A percentile compares a stretch with the other conserved stretches of the same genome.
phyloP scores from a whole-genome alignment of 306 rosid genomes.

The Glycine latifolia region DNA sequence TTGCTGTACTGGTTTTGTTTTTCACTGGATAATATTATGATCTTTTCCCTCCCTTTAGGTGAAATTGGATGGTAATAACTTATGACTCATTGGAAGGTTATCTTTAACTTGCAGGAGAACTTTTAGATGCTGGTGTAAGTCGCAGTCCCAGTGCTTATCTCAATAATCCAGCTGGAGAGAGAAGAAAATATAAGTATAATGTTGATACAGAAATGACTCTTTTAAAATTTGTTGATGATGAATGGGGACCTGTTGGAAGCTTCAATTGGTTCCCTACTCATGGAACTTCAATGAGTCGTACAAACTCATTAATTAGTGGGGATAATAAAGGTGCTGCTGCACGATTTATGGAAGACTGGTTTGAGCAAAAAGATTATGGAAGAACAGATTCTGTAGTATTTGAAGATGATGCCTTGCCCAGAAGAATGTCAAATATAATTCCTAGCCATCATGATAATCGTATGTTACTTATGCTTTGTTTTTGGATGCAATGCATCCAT shows the following conservation, averaged over 20 bases:
- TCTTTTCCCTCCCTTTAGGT: neutral
- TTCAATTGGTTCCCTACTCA: slow-evolving; percentile 98
- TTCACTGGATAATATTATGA: slow-evolving; percentile 8
- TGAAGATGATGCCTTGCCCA: slow-evolving; percentile 47
- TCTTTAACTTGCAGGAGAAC: slow-evolving; percentile 70
- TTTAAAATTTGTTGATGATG: slow-evolving; percentile 79
- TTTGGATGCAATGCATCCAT: slow-evolving; percentile 35
- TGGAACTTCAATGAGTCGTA: slow-evolving; percentile 97
- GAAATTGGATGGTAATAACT: slow-evolving; percentile 34
- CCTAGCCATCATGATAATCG: slow-evolving; percentile 51
- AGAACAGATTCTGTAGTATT: slow-evolving; percentile 30
- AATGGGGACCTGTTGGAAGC: slow-evolving; percentile 91
- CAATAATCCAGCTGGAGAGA: slow-evolving; percentile 81
- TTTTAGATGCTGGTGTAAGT: slow-evolving; percentile 83
- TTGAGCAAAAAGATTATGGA: slow-evolving; percentile 56
- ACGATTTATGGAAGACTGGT: slow-evolving; percentile 98
- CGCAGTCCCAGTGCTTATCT: slow-evolving; percentile 98
- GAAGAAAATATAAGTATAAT: slow-evolving; percentile 69
- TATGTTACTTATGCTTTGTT: slow-evolving; percentile 45
- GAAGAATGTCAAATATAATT: slow-evolving; percentile 59
- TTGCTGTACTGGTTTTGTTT: slow-evolving; percentile 32
- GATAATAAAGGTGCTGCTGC: slow-evolving; percentile 97
- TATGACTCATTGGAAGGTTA: slow-evolving; percentile 21
- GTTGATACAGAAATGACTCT: slow-evolving; percentile 95
- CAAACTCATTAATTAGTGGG: slow-evolving; percentile 84